These are phyloP conservation scores for Neonectria coccinea DNA, from an alignment of 2,329 filamentous ascomycete species.

Conservation along the genomic window DNA sequence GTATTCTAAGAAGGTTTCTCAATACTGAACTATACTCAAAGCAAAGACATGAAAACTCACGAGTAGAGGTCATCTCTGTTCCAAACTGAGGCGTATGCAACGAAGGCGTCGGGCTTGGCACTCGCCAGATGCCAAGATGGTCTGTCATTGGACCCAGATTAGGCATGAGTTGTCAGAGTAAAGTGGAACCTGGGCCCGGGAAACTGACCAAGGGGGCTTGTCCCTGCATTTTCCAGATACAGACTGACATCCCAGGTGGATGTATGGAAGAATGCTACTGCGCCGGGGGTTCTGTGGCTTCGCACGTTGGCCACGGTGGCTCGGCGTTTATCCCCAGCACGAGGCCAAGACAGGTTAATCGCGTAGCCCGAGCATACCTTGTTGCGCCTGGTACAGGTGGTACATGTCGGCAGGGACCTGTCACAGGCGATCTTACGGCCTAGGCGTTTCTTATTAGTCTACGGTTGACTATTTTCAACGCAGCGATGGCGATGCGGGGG, in stretches of 20 bases:
- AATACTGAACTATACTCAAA: too few relatives aligned
- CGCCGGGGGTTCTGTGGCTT: not conserved
- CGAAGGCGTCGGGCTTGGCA: slow-evolving; percentile 2
- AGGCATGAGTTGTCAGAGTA: not conserved
- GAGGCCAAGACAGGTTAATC: slow-evolving; percentile 13
- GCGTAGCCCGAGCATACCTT: slow-evolving; percentile 18
- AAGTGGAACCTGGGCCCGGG: not conserved
- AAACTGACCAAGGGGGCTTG: not conserved
- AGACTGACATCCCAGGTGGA: slow-evolving; percentile 12
- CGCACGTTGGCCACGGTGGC: slow-evolving; percentile 12
- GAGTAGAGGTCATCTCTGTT: slow-evolving; percentile 8
- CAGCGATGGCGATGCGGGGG: not conserved
- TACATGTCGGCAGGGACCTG: slow-evolving; percentile 15
- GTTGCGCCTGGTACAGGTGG: slow-evolving; percentile 11
- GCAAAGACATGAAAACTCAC: not conserved
- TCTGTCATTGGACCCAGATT: not conserved
- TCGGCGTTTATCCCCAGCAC: slow-evolving; percentile 13
- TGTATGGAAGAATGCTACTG: slow-evolving; percentile 18
- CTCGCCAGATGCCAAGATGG: not conserved
- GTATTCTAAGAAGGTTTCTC: not conserved
- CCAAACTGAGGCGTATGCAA: slow-evolving; percentile 9
- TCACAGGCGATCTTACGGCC: slow-evolving; percentile 24
- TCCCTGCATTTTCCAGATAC: slow-evolving; percentile 2
- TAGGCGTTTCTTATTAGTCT: not conserved
- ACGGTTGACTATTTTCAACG: not conserved